Evolutionary conservation across 1,284 basidiomycete genomes (phyloP), one percentile per base, ranked within the genome.

Genomic region (Cystobasidium slooffiae): DNA sequence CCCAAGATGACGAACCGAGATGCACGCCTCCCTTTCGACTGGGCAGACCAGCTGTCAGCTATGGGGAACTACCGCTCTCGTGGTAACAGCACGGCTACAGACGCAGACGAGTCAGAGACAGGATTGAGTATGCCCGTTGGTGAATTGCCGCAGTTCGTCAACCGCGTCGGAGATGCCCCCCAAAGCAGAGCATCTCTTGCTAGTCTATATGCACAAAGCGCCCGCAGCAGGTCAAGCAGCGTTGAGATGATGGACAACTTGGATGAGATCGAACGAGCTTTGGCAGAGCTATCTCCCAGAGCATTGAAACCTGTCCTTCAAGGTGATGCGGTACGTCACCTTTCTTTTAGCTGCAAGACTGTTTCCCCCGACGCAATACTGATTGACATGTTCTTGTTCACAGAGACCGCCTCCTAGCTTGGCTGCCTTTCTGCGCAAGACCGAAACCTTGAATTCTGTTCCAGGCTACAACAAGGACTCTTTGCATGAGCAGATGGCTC

Each of bases 211-310:
- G 47, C 64, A 12, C 49, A 66, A 22, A 53, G 47, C 44, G 58
- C 51, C 8, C n/a, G 61, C 14, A 72, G 69, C 51, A 62, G 78
- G 14, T 68, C 75, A 20, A 77, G 77, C 22, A 76, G 74, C 18
- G 69, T 77, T 22, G 77, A 76, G 7, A 67, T 79, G 39, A 76
- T 77, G 78, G 75, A 78, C 51, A 77, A 79, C 46, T 70, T 79
- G 31, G 76, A 79, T 64, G 77, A 79, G 31, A 76, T 79, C 56
- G 79, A 79, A 56, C 77, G 78, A 16, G 79, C 79, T 2, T 68
- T 79, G 47, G 75, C 72, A 2, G 78, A 79, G 41, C 72, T 79
- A 1, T 79, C 79, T 8, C 79, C 79, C n/a, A n/a, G 20, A 47
- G 53, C 72, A 8, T 46, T 74, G 3, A 68, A 64, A 20, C 44